A percentile compares a stretch with the other conserved stretches of the same genome.
Evolutionary conservation across 345 rosid species (phyloP).

Genomic region (Melaleuca quinquenervia): DNA sequence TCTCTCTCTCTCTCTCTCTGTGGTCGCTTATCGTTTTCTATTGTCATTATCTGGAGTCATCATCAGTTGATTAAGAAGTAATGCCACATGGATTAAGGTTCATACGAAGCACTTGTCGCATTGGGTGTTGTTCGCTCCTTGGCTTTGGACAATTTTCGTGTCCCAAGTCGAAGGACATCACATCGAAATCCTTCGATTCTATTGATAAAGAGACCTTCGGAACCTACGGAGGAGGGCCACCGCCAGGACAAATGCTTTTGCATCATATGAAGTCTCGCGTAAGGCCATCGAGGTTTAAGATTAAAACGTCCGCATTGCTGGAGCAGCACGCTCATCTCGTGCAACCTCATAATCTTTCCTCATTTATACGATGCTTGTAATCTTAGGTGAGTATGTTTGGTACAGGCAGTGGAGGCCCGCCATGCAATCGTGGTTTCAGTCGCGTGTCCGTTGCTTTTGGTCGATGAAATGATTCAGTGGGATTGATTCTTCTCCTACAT

Average conservation of each 20-base stretch:
- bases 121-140: not conserved
- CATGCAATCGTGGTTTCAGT: not conserved
- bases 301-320: not conserved
- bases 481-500: not conserved
- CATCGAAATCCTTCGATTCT: not conserved
- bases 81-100: not conserved
- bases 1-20: not conserved
- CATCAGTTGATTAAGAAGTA: not conserved
- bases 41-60: not conserved
- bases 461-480: not conserved
- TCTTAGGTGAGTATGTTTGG: not conserved
- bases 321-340: not conserved
- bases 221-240: not conserved
- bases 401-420: not conserved
- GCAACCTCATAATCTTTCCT: not conserved
- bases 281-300: not conserved
- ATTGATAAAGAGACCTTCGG: not conserved
- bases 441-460: not conserved
- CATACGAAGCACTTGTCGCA: not conserved
- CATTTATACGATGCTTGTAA: not conserved
- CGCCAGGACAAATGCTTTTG: not conserved
- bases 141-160: not conserved
- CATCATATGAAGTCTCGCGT: no score
- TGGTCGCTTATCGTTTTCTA: not conserved
- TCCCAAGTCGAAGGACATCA: not conserved